These are phyloP conservation scores for Avicennia marina DNA, from an alignment of 257 asterid species.

Conservation along the genomic window DNA sequence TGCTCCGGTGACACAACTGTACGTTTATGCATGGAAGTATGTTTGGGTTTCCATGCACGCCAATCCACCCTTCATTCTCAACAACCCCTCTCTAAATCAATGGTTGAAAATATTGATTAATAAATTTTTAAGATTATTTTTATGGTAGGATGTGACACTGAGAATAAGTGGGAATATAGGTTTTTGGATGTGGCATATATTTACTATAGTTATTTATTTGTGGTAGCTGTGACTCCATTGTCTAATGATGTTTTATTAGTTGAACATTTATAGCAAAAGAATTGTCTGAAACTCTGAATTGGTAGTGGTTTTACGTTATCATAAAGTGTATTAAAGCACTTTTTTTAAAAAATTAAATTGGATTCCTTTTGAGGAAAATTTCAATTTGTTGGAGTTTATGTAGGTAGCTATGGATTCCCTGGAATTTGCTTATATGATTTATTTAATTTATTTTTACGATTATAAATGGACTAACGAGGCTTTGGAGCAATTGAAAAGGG, in stretches of 20 bases:
- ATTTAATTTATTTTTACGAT: too few species aligned
- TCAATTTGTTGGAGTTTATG: too few species aligned
- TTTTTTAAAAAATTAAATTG: too few species aligned
- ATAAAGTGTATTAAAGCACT: too few species aligned
- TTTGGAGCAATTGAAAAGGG: too few species aligned
- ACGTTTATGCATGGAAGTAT: slow-evolving; percentile 19
- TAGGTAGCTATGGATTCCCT: too few species aligned
- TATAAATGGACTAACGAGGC: too few species aligned
- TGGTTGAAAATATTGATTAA: slow-evolving; percentile 10
- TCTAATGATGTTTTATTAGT: background rate
- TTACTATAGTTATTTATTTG: background rate
- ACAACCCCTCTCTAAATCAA: slow-evolving; percentile 25
- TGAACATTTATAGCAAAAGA: background rate
- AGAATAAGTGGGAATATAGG: slow-evolving; percentile 31
- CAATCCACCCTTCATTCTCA: slow-evolving; percentile 23
- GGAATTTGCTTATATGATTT: too few species aligned
- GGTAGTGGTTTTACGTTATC: too few species aligned
- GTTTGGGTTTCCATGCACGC: slow-evolving; percentile 21
- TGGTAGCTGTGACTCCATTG: slow-evolving; percentile 30
- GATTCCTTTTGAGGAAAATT: too few species aligned
- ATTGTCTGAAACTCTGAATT: too few species aligned
- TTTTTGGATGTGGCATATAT: background rate
- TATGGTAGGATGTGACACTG: slow-evolving; percentile 30
- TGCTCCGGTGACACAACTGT: background rate
- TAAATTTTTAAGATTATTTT: slow-evolving; percentile 4